A percentile compares a stretch with the other conserved stretches of the same genome.
Conservation (phyloP, 202 grass and related monocot genomes). For the Zoysia matrella region DNA sequence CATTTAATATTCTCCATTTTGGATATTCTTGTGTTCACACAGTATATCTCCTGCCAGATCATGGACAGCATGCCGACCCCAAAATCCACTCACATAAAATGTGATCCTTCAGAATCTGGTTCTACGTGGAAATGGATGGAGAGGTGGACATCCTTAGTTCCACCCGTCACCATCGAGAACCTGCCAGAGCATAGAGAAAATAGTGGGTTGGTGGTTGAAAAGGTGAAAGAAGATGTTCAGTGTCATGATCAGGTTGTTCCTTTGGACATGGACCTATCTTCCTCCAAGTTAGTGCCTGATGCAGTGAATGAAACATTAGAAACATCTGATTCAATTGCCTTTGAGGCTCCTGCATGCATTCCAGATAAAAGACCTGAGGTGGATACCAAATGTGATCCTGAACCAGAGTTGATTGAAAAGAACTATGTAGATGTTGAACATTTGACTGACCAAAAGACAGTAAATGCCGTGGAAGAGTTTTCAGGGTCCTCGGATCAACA, state of each 20-base stretch:
- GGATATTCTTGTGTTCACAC: slow-evolving; percentile 40
- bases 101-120: slow-evolving; percentile 86
- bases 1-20: slow-evolving; percentile 26
- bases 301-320: slow-evolving; percentile 36
- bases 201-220: slow-evolving; percentile 40
- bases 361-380: slow-evolving; percentile 40
- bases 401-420: slow-evolving; percentile 60
- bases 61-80: slow-evolving; percentile 56
- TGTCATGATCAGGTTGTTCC: slow-evolving; percentile 31
- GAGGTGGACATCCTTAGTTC: slow-evolving; percentile 77
- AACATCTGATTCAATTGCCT: slow-evolving; percentile 33
- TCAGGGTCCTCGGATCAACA: slow-evolving; percentile 43
- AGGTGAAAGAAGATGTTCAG: slow-evolving; percentile 40
- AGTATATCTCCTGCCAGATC: slow-evolving; percentile 64
- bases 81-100: slow-evolving; percentile 79
- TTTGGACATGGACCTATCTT: slow-evolving; percentile 52
- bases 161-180: slow-evolving; percentile 16
- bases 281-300: slow-evolving; percentile 43
- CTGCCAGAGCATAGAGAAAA: slow-evolving; percentile 50
- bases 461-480: slow-evolving; percentile 45
- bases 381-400: slow-evolving; percentile 44
- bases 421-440: slow-evolving; percentile 44
- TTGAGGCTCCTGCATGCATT: slow-evolving; percentile 36
- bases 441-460: slow-evolving; percentile 36
- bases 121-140: slow-evolving; percentile 90